These are phyloP conservation scores for Ustilago shanxiensis DNA, from an alignment of 1,284 basidiomycete species.

Conservation along the genomic window DNA sequence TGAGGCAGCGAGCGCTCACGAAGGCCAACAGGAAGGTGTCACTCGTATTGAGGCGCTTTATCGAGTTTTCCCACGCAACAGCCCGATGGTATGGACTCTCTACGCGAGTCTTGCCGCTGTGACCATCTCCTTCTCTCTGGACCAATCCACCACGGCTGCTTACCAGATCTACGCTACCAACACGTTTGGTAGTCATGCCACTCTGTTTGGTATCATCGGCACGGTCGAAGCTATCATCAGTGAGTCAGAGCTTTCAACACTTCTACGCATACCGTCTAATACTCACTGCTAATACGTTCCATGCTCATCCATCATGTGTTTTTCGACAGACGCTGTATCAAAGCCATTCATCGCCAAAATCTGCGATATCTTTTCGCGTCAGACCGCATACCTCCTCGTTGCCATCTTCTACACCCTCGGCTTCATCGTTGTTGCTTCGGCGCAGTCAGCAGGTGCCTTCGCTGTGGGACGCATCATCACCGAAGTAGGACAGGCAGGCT, in stretches of 20 bases:
- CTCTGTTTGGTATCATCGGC: constrained; percentile 11
- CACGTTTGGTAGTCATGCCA: constrained; percentile 40
- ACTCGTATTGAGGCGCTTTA: constrained; percentile 42
- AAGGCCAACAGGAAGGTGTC: constrained; percentile 30
- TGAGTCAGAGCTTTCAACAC: too few species aligned
- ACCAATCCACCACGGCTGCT: constrained; percentile 19
- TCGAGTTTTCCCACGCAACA: constrained; percentile 24
- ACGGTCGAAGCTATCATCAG: too few species aligned
- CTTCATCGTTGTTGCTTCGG: constrained; percentile 53
- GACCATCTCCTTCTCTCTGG: constrained; percentile 23
- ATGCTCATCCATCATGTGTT: constrained; percentile 15
- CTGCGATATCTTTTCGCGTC: constrained; percentile 61
- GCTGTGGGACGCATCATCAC: constrained; percentile 32
- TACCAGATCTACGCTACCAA: constrained; percentile 48
- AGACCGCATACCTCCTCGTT: constrained; percentile 46
- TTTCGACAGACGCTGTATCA: constrained; percentile 48
- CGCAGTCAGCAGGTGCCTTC: constrained; percentile 28
- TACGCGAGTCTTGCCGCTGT: constrained; percentile 27
- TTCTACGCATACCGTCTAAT: too few species aligned
- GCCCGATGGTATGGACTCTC: constrained; percentile 17
- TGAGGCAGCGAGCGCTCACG: constrained; percentile 17
- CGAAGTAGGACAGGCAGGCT: constrained; percentile 44
- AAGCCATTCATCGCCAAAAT: constrained; percentile 63
- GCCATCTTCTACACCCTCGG: constrained; percentile 59
- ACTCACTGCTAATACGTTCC: constrained; percentile 6